Base-by-base conservation (phyloP, 495 filamentous ascomycete genomes). In the Cenococcum geophilum region DNA sequence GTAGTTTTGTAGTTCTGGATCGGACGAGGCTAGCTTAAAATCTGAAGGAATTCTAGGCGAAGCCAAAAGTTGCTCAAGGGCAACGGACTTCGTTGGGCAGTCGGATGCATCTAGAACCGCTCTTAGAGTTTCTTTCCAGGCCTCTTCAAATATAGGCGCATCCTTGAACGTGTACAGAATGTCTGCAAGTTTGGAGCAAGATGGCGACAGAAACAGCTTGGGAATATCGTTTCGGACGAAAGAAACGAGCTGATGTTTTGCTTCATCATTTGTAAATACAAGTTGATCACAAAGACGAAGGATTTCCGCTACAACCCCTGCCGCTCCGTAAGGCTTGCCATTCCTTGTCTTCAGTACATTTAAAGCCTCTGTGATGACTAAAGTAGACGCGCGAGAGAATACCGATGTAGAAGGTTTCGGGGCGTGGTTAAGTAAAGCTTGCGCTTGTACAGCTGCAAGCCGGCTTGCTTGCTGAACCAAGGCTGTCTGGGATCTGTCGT, bases 271-370 rank as follows among this genome's bases (percentile, higher is more conserved):
- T 2, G 66, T 34, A 34, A 79, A 32, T 1, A 74, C 32, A 6
- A 63, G 22, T 27, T 53, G 6, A 16, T 25, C 50, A 58, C 68
- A 36, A 62, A 62, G 10, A 70, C 61, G 34, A 79, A 74, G 57
- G 69, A 81, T 9, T 47, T 77, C 73, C 60, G 82, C 77, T 3
- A 93, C 68, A 3, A 84, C 77, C 5, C 80, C 81, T 20, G 91
- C 88, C 14, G 87, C 87, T 14, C 87, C 89, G 66, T 89, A 95
- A 0, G 89, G 88, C 67, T 93, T 93, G 48, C 89, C 90, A 63
- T 91, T 88, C 51, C 88, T 77, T 25, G 74, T 74, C 43, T 73
- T 74, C 16, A 87, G 59, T 2, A 82, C 70, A 18, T 78, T 65
- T 14, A 84, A 59, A 54, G 83, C 81, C 43, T 74, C 74, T 34